Base-by-base conservation (phyloP, 1,139 yeast species). In the Hyphopichia fennica region DNA sequence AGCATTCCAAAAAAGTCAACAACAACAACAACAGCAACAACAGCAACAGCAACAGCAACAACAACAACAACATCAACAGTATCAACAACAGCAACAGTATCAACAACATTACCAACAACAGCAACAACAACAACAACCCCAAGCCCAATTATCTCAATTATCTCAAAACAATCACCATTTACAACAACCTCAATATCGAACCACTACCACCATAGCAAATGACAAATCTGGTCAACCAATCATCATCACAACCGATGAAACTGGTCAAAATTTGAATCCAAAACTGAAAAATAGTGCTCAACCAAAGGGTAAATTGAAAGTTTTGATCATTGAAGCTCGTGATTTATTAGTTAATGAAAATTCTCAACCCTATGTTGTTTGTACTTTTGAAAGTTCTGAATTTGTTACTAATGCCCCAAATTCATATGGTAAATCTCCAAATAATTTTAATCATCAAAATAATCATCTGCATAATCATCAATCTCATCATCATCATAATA, bases 371-470 rank as follows among this genome's bases (percentile, higher is more conserved):
- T 91, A 91, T 61, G 96, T 88, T 19, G 96, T 91, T 28, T 88
- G 96, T 62, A 87, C 96, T 2, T 91, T 87, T 67, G 96, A 90
- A 60, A 85, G 95, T 48, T 85, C 96, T 1, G 98, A 91, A 66
- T 87, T 84, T 52, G 90, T 91, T 46, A 83, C 96, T 22, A 82
- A 82, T 49, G 91, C 93, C 14, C 90, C 95, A 3, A 86, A 81
- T 48, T 77, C 84, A 25, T 74, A 74, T 50, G 82, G 77, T 30
- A 76, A 70, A 45, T 59, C 67, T 16, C 71, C 73, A 32, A 44
- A 46, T 52, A 59, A 57, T 10, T 49, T 51, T 35, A 45, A 56
- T 43, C 47, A 56, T 47, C n/a, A 19, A 13, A 34, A 36, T 37
- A 19, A 38, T 28, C 38, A 42, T 35, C 40, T 43, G 15, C 9